Evolutionary conservation across 805 yeast species (phyloP), one percentile per base, ranked within the genome.

Genomic region (Saturnispora kantuleensis): DNA sequence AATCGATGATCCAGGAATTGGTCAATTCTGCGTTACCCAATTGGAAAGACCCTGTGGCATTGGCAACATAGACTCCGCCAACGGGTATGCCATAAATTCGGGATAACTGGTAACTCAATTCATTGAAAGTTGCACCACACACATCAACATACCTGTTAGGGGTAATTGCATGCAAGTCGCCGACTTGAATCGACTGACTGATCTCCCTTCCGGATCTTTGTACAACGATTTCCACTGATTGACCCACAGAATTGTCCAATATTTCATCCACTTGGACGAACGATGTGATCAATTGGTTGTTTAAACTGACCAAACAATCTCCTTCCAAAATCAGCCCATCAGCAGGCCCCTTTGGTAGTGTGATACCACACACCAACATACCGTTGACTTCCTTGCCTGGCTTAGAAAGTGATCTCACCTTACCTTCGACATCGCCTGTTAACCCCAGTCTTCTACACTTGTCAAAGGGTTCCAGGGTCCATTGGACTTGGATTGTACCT

Each of bases 401-500:
- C 39, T 63, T 56, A 35, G 71, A 64, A 12, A 40, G 17, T 9
- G 40, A 38, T 56, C 97, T 77, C 35, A 89, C 84, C 45, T 60
- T 62, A 31, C 74, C 70, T 57, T 88, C 96, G 9, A 83, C 81
- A 36, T 78, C 90, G 2, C 76, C 66, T 2, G 87, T 77, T 41
- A 89, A 70, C 0, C 97, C 97, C 46, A 89, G 69, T 55, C 97
- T 74, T 56, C 84, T 75, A 67, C 97, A 89, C 62, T 85, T 94
- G 55, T 89, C 96, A 56, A 74, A 89, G 1, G 97, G 96, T 55
- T 79, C 82, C 52, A 88, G 66, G 39, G 74, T 63, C 95, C 96
- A 89, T 55, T 85, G 95, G 2, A 81, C 86, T 64, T 89, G 96
- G 45, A 89, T 84, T 2, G 94, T 88, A 50, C 97, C 97, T 65